These are phyloP conservation scores for Zanthoxylum bungeanum DNA, from an alignment of 345 rosid genomes.

Conservation along the genomic window DNA sequence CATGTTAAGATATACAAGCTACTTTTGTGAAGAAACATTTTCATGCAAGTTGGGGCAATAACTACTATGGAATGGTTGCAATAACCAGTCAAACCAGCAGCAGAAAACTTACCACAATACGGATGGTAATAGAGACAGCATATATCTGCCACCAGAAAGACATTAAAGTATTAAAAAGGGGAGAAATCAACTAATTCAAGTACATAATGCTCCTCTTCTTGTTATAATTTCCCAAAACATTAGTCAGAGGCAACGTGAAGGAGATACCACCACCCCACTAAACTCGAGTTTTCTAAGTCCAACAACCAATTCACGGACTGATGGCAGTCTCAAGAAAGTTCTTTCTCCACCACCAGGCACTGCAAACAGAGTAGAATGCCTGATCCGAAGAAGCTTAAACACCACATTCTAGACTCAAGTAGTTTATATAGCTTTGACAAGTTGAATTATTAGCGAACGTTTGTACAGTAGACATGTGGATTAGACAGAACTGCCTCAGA, in stretches of 20 bases:
- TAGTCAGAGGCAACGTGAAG: not conserved
- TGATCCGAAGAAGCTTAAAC: not conserved
- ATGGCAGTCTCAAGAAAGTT: not conserved
- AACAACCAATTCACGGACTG: not conserved
- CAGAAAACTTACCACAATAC: conserved; percentile 63
- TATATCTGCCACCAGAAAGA: conserved; percentile 53
- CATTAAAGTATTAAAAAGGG: not conserved
- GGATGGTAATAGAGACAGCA: conserved; percentile 84
- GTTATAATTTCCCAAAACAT: no score
- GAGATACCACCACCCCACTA: not conserved
- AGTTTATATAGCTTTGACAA: not conserved
- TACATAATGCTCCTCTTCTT: not conserved
- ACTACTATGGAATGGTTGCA: not conserved
- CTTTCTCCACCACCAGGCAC: not conserved
- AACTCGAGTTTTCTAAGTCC: not conserved
- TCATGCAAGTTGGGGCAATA: not conserved
- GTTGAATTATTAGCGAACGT: not conserved
- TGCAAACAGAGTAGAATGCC: not conserved
- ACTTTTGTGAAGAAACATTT: not conserved
- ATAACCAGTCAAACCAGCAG: not conserved
- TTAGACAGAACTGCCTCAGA: not conserved
- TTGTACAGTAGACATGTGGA: not conserved
- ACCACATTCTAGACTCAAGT: not conserved
- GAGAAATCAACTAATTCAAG: conserved; percentile 1
- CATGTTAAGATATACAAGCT: not conserved